These are phyloP conservation scores for Blastocladiella britannica DNA, from an alignment of 192 early-diverging fungal species.

Conservation along the genomic window DNA sequence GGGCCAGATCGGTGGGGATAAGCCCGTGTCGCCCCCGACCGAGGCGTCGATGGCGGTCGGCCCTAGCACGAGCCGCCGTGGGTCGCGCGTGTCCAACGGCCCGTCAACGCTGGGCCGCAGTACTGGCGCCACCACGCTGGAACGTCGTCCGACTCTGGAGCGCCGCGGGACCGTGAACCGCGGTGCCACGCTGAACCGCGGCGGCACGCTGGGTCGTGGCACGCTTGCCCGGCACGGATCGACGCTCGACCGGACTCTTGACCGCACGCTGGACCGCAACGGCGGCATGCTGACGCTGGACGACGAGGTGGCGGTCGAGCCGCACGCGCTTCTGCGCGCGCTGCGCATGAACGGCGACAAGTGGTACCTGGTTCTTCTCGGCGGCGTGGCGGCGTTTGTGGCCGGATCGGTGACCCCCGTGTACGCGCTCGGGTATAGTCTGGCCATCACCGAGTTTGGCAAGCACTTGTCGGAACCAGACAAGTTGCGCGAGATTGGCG, in stretches of 20 bases:
- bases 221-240: too few relatives aligned
- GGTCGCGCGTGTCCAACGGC: not conserved
- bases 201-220: too few relatives aligned
- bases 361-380: slow-evolving; percentile 2
- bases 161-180: too few relatives aligned
- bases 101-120: not conserved
- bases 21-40: slow-evolving; percentile 20
- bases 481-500: not conserved
- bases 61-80: slow-evolving; percentile 1
- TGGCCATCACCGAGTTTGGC: not conserved
- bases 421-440: not conserved
- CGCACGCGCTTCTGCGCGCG: not conserved
- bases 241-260: too few relatives aligned
- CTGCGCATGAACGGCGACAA: not conserved
- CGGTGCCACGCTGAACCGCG: too few relatives aligned
- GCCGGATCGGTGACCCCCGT: slow-evolving; percentile 17
- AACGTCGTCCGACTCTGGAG: too few relatives aligned
- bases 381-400: slow-evolving; percentile 23
- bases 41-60: slow-evolving; percentile 16
- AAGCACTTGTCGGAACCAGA: slow-evolving; percentile 1
- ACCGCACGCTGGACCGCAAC: too few relatives aligned
- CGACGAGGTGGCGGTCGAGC: not conserved
- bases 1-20: slow-evolving; percentile 11
- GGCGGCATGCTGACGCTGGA: too few relatives aligned
- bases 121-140: too few relatives aligned